Evolutionary conservation across 2,329 filamentous ascomycete genomes (phyloP).

Genomic region (Neurospora sp.): DNA sequence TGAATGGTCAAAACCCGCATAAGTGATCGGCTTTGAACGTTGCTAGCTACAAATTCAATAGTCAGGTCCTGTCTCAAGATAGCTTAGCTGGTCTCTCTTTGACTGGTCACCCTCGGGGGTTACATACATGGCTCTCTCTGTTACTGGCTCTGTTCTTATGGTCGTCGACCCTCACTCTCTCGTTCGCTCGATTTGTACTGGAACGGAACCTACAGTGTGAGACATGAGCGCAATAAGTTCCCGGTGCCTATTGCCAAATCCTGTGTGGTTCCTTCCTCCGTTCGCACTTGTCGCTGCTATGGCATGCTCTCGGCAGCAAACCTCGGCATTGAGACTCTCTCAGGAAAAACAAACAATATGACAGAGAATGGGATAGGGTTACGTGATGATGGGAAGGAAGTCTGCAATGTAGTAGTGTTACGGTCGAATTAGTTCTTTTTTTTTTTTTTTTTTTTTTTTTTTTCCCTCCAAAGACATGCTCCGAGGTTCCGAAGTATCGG

Average conservation of each 20-base stretch:
- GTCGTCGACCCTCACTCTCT: neutral
- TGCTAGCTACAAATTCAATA: neutral
- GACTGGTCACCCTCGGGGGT: neutral
- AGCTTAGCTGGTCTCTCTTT: neutral
- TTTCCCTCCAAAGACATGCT: neutral
- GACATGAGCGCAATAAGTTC: neutral
- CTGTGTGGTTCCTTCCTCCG: neutral
- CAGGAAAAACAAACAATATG: neutral
- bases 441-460: neutral
- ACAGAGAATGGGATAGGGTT: neutral
- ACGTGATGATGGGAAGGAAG: neutral
- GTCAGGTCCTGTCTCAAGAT: neutral
- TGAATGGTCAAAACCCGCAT: neutral
- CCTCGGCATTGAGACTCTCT: neutral
- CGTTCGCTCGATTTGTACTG: neutral
- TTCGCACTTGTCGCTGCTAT: neutral
- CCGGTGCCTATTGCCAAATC: neutral
- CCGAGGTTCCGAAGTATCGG: neutral
- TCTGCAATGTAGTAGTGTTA: neutral
- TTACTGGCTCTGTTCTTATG: neutral
- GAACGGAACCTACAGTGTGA: neutral
- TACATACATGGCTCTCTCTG: neutral
- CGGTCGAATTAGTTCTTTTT: neutral
- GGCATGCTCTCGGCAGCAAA: neutral
- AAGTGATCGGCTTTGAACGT: neutral